phyloP scores from a whole-genome alignment of 163 green algal species.

The Scenedesmus sp. region DNA sequence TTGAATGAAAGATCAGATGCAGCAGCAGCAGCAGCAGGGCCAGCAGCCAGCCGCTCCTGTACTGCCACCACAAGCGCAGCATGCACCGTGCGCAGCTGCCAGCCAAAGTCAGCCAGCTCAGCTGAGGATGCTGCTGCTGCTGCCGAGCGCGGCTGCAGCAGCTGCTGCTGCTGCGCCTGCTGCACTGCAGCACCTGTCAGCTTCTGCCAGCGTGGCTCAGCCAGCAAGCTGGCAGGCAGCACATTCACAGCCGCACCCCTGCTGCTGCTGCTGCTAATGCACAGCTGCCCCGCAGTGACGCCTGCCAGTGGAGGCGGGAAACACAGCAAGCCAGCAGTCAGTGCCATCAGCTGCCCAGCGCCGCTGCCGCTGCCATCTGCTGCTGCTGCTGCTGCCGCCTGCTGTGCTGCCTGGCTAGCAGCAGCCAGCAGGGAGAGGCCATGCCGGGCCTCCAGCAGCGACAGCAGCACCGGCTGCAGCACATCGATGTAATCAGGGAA shows the following conservation, averaged over 20 bases:
- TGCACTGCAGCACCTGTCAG: neutral
- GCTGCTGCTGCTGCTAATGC: conserved; percentile 10
- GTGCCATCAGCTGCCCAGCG: neutral
- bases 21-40: conserved; percentile 24
- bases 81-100: conserved; percentile 37
- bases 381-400: conserved; percentile 20
- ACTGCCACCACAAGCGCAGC: conserved; percentile 37
- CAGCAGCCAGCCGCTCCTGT: conserved; percentile 23
- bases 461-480: conserved; percentile 87
- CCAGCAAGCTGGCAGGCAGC: conserved; percentile 51
- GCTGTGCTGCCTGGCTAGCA: conserved; percentile 31
- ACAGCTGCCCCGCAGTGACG: neutral
- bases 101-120: conserved; percentile 26
- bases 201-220: neutral
- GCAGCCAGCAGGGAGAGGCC: conserved; percentile 78
- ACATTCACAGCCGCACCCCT: conserved; percentile 44
- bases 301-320: conserved; percentile 52
- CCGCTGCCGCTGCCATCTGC: conserved; percentile 34
- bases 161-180: conserved; percentile 39
- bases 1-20: neutral
- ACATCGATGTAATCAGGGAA: conserved; percentile 88
- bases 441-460: conserved; percentile 75
- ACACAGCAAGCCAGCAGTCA: conserved; percentile 52
- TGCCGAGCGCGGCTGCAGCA: neutral
- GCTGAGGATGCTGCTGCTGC: neutral